Conservation (phyloP, 2,329 filamentous ascomycete species). For the Fusarium nelsonii region DNA sequence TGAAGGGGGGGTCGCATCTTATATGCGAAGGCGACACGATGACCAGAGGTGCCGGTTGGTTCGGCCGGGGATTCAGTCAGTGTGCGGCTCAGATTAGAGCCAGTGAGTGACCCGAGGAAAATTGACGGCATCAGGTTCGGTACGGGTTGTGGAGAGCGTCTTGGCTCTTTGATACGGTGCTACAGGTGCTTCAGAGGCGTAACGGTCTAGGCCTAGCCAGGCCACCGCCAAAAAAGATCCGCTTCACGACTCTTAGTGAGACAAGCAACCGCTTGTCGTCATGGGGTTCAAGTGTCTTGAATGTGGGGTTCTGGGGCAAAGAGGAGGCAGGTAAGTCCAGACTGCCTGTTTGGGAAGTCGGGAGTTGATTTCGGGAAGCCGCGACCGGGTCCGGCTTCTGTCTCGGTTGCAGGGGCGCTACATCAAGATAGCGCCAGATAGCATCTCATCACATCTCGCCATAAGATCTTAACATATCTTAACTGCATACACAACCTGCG, state of each 20-base stretch:
- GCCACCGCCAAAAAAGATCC: conserved; percentile 17
- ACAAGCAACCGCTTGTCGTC: conserved; percentile 28
- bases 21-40: conserved; percentile 35
- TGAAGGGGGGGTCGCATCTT: conserved; percentile 31
- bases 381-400: conserved; percentile 44
- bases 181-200: neutral
- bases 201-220: conserved; percentile 6
- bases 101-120: conserved; percentile 27
- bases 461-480: conserved; percentile 10
- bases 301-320: conserved; percentile 48
- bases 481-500: conserved; percentile 7
- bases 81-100: conserved; percentile 16
- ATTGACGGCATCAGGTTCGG: conserved; percentile 41
- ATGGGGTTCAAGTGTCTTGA: conserved; percentile 33
- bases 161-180: conserved; percentile 18
- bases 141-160: conserved; percentile 31
- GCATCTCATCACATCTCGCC: neutral
- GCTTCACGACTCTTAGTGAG: conserved; percentile 14
- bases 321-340: conserved; percentile 36
- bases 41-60: conserved; percentile 24
- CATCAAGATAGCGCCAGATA: conserved; percentile 19
- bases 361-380: conserved; percentile 49
- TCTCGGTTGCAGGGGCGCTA: conserved; percentile 36
- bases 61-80: conserved; percentile 24
- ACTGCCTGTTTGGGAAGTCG: conserved; percentile 46